Evolutionary conservation across 2,329 filamentous ascomycete genomes (phyloP), one percentile per base, ranked within the genome.

Genomic region (Cryphonectria naterciae): DNA sequence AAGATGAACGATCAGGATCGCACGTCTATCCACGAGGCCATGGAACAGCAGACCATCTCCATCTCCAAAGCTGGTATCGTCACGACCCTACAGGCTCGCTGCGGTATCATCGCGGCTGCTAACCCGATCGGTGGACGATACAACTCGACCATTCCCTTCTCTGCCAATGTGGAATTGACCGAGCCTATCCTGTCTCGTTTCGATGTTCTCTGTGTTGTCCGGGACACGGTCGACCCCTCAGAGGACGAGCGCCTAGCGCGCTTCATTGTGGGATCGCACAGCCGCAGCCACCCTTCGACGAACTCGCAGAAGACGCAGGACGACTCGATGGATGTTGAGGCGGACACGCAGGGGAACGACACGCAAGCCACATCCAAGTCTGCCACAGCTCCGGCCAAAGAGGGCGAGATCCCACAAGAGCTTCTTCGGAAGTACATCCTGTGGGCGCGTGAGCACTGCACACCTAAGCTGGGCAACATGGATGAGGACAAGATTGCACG

Each of bases 1-100:
- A 99, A 99, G 87, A 99, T 99, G 96, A 98, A 98, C 80, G 96
- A 99, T 80, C 94, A 98, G 79, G 96, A 99, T 81, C 90, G 96
- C 74, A 98, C 96, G 0, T 97, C 94, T 10, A 99, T 99, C 76
- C 96, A 99, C 87, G 96, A 99, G 85, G 96, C 96, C 72, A 99
- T 99, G 96, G 96, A 99, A 82, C 96, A 99, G 82, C 96, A 99
- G 83, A 99, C 96, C 1, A 99, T 99, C 75, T 98, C 95, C 73
- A 99, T 99, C 78, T 97, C 94, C 74, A 99, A 99, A 80, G 96
- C 96, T 0, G 96, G 96, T 82, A 99, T 99, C 73, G 96, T 99
- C 60, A 99, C 96, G 0, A 98, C 96, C 0, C 86, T 99, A 0
- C 95, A 99, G 81, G 96, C 96, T 60, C 92, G 96, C 54, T 99